Percentiles rank a stretch among this genome's conserved stretches.
These are phyloP conservation scores for Gracilariopsis chorda DNA, from an alignment of 23 red algal genomes.

Conservation along the genomic window DNA sequence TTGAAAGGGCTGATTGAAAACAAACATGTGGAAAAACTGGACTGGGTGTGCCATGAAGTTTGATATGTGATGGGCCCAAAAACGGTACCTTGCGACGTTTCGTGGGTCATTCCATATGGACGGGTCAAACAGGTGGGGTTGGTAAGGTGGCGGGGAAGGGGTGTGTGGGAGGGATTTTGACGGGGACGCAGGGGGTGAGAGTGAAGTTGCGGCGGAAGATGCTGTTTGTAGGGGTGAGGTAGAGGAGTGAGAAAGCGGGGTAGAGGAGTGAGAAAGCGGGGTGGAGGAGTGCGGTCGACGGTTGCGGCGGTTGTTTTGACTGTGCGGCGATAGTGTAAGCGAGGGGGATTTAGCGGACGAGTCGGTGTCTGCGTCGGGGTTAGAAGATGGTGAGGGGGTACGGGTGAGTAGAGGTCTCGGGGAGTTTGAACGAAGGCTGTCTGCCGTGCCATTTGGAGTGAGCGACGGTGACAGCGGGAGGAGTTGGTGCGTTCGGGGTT, in stretches of 20 bases:
- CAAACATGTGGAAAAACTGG: constrained; percentile 53
- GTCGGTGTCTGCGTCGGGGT: not conserved
- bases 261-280: not conserved
- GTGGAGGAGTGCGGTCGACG: too few species aligned
- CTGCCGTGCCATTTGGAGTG: too few species aligned
- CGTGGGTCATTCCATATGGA: constrained; percentile 47
- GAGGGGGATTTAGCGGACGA: not conserved
- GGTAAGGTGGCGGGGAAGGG: not conserved
- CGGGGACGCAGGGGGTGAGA: not conserved
- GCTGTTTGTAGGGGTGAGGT: not conserved
- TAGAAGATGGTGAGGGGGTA: too few species aligned
- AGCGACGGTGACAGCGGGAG: not conserved
- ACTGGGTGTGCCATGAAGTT: constrained; percentile 62
- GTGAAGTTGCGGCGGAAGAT: constrained; percentile 1
- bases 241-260: not conserved
- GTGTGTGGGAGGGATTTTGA: not conserved
- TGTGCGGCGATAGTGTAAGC: not conserved
- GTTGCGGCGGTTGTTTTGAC: not conserved
- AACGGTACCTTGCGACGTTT: constrained; percentile 52
- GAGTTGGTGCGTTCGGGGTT: not conserved
- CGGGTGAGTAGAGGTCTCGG: too few species aligned
- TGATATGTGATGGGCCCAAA: constrained; percentile 66
- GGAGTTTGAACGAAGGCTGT: too few species aligned
- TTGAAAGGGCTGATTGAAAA: constrained; percentile 54
- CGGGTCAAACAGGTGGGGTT: constrained; percentile 9